These are phyloP conservation scores for Bondarzewia mesenterica DNA, from an alignment of 1,284 basidiomycete species.

Conservation along the genomic window DNA sequence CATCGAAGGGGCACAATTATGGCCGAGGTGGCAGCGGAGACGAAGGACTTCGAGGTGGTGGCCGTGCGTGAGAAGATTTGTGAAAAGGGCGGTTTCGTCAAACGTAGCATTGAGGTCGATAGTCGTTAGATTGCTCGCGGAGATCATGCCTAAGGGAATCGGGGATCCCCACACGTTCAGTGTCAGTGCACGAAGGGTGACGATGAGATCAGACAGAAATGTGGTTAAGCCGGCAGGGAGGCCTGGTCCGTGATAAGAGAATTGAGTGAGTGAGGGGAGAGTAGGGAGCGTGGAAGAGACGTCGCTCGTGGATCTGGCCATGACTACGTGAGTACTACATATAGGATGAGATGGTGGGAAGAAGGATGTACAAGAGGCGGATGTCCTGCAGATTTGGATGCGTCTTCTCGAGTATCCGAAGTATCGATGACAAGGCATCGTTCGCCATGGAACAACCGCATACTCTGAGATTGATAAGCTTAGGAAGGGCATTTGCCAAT, in stretches of 20 bases:
- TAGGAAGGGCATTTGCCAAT: conserved; percentile 59
- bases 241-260: conserved; percentile 38
- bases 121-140: conserved; percentile 54
- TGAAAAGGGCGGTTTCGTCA: conserved; percentile 39
- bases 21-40: conserved; percentile 42
- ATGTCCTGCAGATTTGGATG: conserved; percentile 45
- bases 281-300: conserved; percentile 5
- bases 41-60: conserved; percentile 55
- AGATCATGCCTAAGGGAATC: conserved; percentile 45
- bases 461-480: conserved; percentile 47
- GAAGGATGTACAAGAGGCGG: conserved; percentile 36
- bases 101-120: conserved; percentile 54
- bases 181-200: conserved; percentile 44
- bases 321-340: background rate
- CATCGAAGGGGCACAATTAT: conserved; percentile 31
- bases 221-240: conserved; percentile 27
- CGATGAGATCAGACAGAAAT: conserved; percentile 47
- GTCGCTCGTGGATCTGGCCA: conserved; percentile 5
- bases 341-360: background rate
- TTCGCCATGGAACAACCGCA: conserved; percentile 53
- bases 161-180: conserved; percentile 44
- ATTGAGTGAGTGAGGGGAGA: conserved; percentile 48
- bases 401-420: conserved; percentile 42
- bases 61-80: conserved; percentile 51
- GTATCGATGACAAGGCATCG: conserved; percentile 42